Evolutionary conservation across 2,329 filamentous ascomycete species (phyloP).

Genomic region (Aurifilum marmelostoma): DNA sequence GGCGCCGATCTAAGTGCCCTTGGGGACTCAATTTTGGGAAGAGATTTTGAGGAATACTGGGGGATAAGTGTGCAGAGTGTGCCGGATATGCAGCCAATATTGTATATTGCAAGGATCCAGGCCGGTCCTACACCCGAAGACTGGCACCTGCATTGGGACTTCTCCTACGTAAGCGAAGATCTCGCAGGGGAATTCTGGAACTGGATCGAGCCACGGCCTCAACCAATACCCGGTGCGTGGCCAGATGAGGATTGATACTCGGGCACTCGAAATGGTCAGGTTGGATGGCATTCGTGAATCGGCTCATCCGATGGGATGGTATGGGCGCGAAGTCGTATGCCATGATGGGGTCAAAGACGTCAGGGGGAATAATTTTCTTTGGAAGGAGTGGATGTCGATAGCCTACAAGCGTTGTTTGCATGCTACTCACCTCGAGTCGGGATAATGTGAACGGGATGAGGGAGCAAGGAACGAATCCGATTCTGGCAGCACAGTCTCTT

Average conservation of each 20-base stretch:
- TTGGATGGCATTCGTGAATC: neutral
- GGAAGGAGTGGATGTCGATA: neutral
- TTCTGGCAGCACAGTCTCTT: neutral
- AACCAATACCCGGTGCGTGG: constrained; percentile 6
- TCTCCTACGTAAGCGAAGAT: neutral
- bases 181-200: constrained; percentile 5
- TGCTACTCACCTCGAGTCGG: no score
- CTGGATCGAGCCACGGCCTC: neutral
- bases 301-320: neutral
- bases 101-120: neutral
- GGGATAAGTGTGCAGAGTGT: no score
- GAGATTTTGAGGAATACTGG: neutral
- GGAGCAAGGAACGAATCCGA: neutral
- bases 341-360: neutral
- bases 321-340: neutral
- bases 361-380: neutral
- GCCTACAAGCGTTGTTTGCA: neutral
- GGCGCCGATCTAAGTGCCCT: neutral
- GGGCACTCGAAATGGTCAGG: no score
- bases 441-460: no score
- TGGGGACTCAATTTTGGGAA: neutral
- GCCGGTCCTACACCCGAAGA: neutral
- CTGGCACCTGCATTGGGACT: constrained; percentile 10
- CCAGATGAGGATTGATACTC: neutral
- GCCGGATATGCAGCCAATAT: no score